These are phyloP conservation scores for Boletus tomentosulus DNA, from an alignment of 768 basidiomycete species.

Conservation along the genomic window DNA sequence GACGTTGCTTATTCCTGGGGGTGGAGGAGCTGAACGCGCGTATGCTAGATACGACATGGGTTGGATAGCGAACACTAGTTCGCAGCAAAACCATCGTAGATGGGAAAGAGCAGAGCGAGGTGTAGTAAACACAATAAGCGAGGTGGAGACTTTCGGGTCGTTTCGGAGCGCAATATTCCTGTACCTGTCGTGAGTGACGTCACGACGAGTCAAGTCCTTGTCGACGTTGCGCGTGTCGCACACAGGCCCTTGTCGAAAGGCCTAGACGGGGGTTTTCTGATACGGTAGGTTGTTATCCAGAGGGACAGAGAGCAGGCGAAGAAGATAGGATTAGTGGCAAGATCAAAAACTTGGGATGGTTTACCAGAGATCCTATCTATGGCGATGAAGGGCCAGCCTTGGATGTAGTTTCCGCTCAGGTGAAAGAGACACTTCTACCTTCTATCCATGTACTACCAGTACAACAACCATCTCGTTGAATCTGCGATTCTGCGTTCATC, in stretches of 20 bases:
- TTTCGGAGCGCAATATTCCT: slow-evolving; percentile 10
- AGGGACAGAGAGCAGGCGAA: too few species aligned
- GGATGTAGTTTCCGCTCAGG: too few species aligned
- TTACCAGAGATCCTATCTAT: too few species aligned
- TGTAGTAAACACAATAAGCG: background rate
- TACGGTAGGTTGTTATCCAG: too few species aligned
- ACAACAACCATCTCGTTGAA: too few species aligned
- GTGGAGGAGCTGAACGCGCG: slow-evolving; percentile 40
- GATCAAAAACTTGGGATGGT: too few species aligned
- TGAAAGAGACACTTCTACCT: background rate
- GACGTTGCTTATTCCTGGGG: slow-evolving; percentile 33
- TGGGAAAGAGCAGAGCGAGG: background rate
- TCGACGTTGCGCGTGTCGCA: background rate
- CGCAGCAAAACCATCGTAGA: slow-evolving; percentile 16
- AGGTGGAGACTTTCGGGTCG: slow-evolving; percentile 5
- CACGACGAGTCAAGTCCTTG: background rate
- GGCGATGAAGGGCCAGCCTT: too few species aligned
- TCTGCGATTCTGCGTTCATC: too few species aligned
- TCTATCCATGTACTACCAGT: too few species aligned
- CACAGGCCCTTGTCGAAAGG: too few species aligned
- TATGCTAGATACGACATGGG: slow-evolving; percentile 1
- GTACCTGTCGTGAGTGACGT: background rate
- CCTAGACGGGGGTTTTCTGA: too few species aligned
- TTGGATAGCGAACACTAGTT: slow-evolving; percentile 2
- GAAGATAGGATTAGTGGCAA: too few species aligned